Evolutionary conservation across 768 basidiomycete species (phyloP).

Genomic region (Termitomyces sp.): DNA sequence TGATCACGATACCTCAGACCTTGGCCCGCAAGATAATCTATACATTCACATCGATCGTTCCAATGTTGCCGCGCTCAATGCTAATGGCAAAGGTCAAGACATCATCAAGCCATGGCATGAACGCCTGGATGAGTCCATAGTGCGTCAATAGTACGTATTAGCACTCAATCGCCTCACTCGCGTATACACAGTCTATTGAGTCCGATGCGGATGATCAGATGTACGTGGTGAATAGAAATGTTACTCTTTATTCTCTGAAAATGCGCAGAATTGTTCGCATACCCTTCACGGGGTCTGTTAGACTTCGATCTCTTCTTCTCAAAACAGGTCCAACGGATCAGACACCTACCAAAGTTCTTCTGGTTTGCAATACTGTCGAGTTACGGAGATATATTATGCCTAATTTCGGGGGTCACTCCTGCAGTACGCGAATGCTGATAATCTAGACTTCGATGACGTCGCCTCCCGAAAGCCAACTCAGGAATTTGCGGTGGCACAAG

Average conservation of each 20-base stretch:
- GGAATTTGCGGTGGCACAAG: slow-evolving; percentile 64
- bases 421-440: slow-evolving; percentile 75
- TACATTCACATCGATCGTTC: slow-evolving; percentile 70
- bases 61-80: slow-evolving; percentile 81
- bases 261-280: slow-evolving; percentile 66
- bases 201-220: slow-evolving; percentile 91
- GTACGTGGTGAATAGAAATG: slow-evolving; percentile 31
- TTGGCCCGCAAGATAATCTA: slow-evolving; percentile 65
- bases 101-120: slow-evolving; percentile 88
- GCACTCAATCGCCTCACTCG: slow-evolving; percentile 1
- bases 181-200: slow-evolving; percentile 57
- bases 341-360: slow-evolving; percentile 64
- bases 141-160: slow-evolving; percentile 26
- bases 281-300: slow-evolving; percentile 86
- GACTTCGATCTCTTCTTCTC: slow-evolving; percentile 73
- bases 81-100: slow-evolving; percentile 39
- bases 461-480: slow-evolving; percentile 59
- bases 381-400: not conserved
- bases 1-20: slow-evolving; percentile 48
- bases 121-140: slow-evolving; percentile 64
- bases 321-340: slow-evolving; percentile 80
- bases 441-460: slow-evolving; percentile 78
- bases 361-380: slow-evolving; percentile 45
- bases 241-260: not conserved
- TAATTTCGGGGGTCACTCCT: not conserved